phyloP scores from a whole-genome alignment of 163 green algal genomes.

The Scenedesmus sp. region DNA sequence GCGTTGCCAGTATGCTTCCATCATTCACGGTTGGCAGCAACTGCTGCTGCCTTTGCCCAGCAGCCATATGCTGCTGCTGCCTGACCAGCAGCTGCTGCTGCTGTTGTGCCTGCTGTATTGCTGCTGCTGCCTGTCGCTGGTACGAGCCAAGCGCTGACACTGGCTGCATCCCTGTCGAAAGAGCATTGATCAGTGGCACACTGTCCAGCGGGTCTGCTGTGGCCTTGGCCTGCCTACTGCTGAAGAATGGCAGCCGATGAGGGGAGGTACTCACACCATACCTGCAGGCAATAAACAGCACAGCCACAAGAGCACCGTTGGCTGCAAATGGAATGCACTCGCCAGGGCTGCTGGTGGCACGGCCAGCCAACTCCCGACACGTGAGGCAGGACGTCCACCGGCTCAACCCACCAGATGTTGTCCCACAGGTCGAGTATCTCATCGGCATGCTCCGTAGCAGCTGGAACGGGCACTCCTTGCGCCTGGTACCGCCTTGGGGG shows the following conservation, averaged over 20 bases:
- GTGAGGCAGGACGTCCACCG: neutral
- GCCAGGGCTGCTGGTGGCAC: neutral
- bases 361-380: neutral
- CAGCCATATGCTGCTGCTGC: neutral
- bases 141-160: neutral
- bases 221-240: constrained; percentile 3
- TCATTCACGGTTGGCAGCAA: neutral
- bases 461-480: neutral
- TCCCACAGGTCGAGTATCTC: constrained; percentile 47
- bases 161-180: neutral
- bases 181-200: neutral
- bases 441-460: neutral
- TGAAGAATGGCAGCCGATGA: neutral
- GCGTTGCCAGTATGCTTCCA: neutral
- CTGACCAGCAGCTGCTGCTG: neutral
- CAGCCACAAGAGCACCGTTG: neutral
- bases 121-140: neutral
- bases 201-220: constrained; percentile 34
- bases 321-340: neutral
- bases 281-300: neutral
- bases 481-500: neutral
- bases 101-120: constrained; percentile 7
- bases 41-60: neutral
- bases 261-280: constrained; percentile 35
- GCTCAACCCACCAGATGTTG: constrained; percentile 29